A percentile compares a stretch with the other conserved stretches of the same genome.
phyloP scores from a whole-genome alignment of 306 rosid species.

The Geum urbanum region DNA sequence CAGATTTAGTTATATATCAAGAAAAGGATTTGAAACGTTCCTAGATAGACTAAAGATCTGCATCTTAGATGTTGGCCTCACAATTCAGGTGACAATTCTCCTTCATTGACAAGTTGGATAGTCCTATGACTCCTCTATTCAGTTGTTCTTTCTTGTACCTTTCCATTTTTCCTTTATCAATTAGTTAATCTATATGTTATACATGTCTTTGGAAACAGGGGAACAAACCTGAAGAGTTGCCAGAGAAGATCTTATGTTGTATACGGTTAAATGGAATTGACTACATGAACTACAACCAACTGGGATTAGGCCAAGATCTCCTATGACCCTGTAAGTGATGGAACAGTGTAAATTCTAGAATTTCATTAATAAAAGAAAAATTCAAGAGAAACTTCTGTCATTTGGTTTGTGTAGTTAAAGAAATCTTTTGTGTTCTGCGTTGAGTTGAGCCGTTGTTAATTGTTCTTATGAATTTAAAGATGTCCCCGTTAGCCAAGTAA shows the following conservation, averaged over 20 bases:
- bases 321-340: constrained; percentile 24
- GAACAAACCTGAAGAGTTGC: constrained; percentile 87
- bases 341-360: constrained; percentile 26
- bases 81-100: constrained; percentile 62
- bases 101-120: too few relatives aligned
- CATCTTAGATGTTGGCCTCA: constrained; percentile 84
- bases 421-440: constrained; percentile 10
- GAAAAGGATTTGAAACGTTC: constrained; percentile 96
- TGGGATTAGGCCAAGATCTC: constrained; percentile 53
- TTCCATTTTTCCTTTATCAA: neutral
- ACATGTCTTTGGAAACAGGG: constrained; percentile 52
- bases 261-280: constrained; percentile 80
- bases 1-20: constrained; percentile 89
- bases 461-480: neutral
- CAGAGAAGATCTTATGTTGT: constrained; percentile 90
- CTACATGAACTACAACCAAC: constrained; percentile 72
- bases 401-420: constrained; percentile 9
- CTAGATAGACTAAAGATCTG: constrained; percentile 76
- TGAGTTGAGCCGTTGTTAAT: constrained; percentile 23
- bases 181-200: neutral
- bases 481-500: neutral
- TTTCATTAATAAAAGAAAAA: constrained; percentile 31
- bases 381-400: constrained; percentile 22
- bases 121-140: neutral
- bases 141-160: neutral